Evolutionary conservation across 768 basidiomycete species (phyloP).

Genomic region (Naganishia randhawae): DNA sequence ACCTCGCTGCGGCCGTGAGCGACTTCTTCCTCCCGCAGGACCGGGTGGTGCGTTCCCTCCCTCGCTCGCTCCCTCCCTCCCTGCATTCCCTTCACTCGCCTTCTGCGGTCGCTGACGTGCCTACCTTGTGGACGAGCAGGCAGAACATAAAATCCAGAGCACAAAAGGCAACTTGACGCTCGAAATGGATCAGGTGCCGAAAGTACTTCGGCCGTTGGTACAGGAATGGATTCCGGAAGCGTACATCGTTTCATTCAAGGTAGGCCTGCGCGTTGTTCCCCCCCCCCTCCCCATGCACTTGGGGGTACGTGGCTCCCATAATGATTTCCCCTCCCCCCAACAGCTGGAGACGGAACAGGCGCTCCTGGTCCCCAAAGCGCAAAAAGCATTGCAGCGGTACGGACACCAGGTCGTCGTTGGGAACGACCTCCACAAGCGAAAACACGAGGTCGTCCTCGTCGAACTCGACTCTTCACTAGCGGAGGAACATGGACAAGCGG

Average conservation of each 20-base stretch:
- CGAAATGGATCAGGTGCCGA: constrained; percentile 99
- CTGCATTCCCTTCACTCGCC: not conserved
- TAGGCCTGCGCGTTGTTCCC: constrained; percentile 43
- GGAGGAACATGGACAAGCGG: constrained; percentile 23
- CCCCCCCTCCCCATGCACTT: not conserved
- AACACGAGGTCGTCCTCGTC: constrained; percentile 88
- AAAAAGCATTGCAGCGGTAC: constrained; percentile 80
- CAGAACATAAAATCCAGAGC: constrained; percentile 97
- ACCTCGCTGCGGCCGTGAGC: constrained; percentile 94
- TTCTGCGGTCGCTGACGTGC: not conserved
- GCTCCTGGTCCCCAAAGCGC: constrained; percentile 85
- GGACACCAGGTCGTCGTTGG: constrained; percentile 97
- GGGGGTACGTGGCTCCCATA: not conserved
- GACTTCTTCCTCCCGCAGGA: constrained; percentile 94
- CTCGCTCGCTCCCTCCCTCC: not conserved
- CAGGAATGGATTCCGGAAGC: constrained; percentile 88
- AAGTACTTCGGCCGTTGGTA: constrained; percentile 86
- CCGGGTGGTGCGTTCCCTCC: constrained; percentile 67
- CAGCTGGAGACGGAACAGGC: constrained; percentile 87
- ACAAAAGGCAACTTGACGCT: constrained; percentile 87
- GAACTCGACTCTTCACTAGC: constrained; percentile 51
- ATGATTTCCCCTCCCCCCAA: not conserved
- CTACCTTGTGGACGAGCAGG: constrained; percentile 55
- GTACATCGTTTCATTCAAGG: constrained; percentile 97
- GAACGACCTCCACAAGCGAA: constrained; percentile 86